Evolutionary conservation across 176 grass and related monocot species (phyloP).

Genomic region (Lolium multiflorum): DNA sequence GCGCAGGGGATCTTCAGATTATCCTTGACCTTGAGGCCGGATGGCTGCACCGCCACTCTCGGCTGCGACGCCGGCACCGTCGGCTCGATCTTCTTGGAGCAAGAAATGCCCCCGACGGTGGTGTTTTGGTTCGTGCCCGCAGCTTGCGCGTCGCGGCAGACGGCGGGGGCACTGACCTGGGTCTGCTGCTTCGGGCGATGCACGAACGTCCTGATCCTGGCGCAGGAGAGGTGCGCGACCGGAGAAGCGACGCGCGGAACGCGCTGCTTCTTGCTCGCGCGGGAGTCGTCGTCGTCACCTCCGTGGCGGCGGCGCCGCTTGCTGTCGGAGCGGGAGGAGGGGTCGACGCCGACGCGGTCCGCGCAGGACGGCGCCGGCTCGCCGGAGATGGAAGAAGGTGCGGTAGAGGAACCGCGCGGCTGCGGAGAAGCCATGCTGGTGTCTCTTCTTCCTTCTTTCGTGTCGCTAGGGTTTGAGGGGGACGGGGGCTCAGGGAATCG

Average conservation of each 20-base stretch:
- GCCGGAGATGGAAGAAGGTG: not conserved
- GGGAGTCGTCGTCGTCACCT: no score
- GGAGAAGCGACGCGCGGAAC: not conserved
- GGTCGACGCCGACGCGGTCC: not conserved
- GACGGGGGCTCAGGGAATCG: no score
- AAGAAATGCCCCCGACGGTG: no score
- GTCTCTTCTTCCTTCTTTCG: not conserved
- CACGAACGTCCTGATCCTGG: not conserved
- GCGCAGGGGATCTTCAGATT: not conserved
- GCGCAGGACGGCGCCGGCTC: not conserved
- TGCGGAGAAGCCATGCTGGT: no score
- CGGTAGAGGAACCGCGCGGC: not conserved
- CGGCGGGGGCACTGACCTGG: not conserved
- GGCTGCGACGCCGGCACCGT: not conserved
- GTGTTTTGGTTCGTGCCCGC: not conserved
- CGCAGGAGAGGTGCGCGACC: not conserved
- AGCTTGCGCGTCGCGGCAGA: no score
- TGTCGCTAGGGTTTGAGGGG: no score
- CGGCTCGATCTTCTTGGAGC: no score
- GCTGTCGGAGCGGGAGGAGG: no score
- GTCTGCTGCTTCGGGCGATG: not conserved
- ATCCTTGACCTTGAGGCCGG: not conserved
- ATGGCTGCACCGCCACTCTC: not conserved
- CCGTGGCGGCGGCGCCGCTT: rapidly evolving
- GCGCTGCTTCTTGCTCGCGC: rapidly evolving